Conservation (phyloP, 1,284 basidiomycete genomes). For the Austroboletus niveus region DNA sequence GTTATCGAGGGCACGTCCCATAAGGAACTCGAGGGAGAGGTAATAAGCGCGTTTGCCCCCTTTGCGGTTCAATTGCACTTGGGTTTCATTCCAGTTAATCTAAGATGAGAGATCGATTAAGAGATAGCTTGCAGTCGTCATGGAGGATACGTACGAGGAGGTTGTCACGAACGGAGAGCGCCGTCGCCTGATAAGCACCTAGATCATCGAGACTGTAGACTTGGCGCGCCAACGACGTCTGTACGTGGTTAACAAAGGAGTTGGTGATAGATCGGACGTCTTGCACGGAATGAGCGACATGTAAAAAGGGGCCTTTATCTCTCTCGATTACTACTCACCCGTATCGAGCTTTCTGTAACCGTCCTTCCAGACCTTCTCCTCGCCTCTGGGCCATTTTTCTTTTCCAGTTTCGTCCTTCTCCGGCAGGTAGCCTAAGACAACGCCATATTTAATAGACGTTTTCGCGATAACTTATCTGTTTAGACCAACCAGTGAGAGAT, state of each 20-base stretch:
- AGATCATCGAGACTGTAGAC: conserved; percentile 84
- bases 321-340: conserved; percentile 38
- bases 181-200: conserved; percentile 79
- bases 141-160: conserved; percentile 56
- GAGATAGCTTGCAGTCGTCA: not conserved
- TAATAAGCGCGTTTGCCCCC: conserved; percentile 87
- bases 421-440: conserved; percentile 60
- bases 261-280: conserved; percentile 70
- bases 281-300: conserved; percentile 22
- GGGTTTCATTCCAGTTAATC: conserved; percentile 82
- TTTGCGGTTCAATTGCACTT: conserved; percentile 66
- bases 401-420: conserved; percentile 73
- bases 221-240: conserved; percentile 85
- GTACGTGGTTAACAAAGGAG: conserved; percentile 82
- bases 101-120: conserved; percentile 25
- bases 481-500: conserved; percentile 60
- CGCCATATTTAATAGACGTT: not conserved
- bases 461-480: not conserved
- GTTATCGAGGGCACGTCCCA: conserved; percentile 88
- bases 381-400: conserved; percentile 84
- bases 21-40: conserved; percentile 85
- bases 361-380: conserved; percentile 77
- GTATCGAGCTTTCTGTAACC: conserved; percentile 58
- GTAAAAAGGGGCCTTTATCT: no score
- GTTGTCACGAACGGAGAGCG: conserved; percentile 81